phyloP scores from a whole-genome alignment of 1,139 yeast genomes.

The Pneumocystis oryctolagi region DNA sequence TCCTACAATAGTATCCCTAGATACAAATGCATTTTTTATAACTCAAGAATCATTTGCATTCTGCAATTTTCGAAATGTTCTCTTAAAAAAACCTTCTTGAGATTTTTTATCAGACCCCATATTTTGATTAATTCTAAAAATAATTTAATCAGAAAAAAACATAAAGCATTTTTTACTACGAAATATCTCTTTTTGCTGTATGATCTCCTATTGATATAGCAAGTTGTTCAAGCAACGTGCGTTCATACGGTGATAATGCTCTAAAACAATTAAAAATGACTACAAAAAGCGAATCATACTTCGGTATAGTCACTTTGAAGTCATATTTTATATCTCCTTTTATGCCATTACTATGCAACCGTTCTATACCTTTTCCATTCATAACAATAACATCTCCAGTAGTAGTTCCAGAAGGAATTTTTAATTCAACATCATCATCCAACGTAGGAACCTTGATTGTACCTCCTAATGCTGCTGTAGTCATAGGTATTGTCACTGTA shows the following conservation, averaged over 20 bases:
- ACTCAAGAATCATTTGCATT: neutral
- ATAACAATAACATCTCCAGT: slow-evolving; percentile 59
- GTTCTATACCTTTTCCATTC: slow-evolving; percentile 75
- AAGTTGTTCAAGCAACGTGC: slow-evolving; percentile 68
- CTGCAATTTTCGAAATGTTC: neutral
- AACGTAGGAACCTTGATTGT: slow-evolving; percentile 75
- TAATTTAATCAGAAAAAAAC: neutral
- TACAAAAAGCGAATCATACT: slow-evolving; percentile 5
- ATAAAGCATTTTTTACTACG: neutral
- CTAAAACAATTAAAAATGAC: neutral
- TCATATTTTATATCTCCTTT: slow-evolving; percentile 65
- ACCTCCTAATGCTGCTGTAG: slow-evolving; percentile 96
- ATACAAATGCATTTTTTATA: neutral
- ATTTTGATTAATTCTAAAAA: neutral
- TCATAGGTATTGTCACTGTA: slow-evolving; percentile 61
- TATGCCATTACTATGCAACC: slow-evolving; percentile 24
- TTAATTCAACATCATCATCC: slow-evolving; percentile 45
- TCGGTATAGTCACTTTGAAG: slow-evolving; percentile 48
- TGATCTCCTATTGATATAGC: slow-evolving; percentile 80
- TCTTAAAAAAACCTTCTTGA: slow-evolving; percentile 1
- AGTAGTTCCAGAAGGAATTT: slow-evolving; percentile 79
- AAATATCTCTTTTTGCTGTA: slow-evolving; percentile 37
- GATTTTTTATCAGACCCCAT: neutral
- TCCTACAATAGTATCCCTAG: neutral
- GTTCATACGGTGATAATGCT: slow-evolving; percentile 35